These are phyloP conservation scores for Theobroma cacao DNA, from an alignment of 345 rosid genomes.

Conservation along the genomic window DNA sequence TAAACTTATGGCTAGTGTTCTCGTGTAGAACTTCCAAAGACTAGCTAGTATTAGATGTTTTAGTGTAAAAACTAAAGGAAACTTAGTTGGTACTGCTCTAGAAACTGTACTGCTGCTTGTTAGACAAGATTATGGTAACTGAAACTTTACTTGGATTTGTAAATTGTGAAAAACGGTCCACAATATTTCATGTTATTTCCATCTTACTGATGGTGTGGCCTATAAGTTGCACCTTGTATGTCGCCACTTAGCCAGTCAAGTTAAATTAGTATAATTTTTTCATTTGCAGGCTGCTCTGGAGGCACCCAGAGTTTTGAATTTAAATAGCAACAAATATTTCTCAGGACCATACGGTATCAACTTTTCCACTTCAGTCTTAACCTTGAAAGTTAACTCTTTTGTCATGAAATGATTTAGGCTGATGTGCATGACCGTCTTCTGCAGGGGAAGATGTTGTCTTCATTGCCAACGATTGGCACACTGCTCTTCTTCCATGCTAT, in stretches of 20 bases:
- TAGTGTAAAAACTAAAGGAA: neutral
- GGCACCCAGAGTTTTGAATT: conserved; percentile 79
- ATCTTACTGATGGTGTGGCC: neutral
- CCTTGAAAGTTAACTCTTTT: neutral
- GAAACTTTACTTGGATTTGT: neutral
- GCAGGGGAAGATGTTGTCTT: conserved; percentile 88
- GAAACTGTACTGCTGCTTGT: neutral
- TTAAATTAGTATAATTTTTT: neutral
- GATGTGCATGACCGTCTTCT: neutral
- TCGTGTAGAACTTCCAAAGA: neutral
- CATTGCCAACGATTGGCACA: conserved; percentile 94
- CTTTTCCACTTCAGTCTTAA: neutral
- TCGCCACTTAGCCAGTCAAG: neutral
- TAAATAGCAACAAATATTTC: conserved; percentile 51
- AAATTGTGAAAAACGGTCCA: neutral
- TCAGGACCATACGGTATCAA: conserved; percentile 87
- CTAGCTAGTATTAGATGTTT: neutral
- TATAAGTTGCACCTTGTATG: neutral
- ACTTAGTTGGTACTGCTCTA: neutral
- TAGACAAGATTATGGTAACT: neutral
- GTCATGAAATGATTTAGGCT: neutral
- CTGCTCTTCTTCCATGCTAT: conserved; percentile 88
- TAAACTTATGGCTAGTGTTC: neutral
- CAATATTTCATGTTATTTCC: neutral
- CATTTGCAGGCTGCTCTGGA: conserved; percentile 81